These are phyloP conservation scores for Herpomyces periplanetae DNA, from an alignment of 2,329 filamentous ascomycete genomes.

Conservation along the genomic window DNA sequence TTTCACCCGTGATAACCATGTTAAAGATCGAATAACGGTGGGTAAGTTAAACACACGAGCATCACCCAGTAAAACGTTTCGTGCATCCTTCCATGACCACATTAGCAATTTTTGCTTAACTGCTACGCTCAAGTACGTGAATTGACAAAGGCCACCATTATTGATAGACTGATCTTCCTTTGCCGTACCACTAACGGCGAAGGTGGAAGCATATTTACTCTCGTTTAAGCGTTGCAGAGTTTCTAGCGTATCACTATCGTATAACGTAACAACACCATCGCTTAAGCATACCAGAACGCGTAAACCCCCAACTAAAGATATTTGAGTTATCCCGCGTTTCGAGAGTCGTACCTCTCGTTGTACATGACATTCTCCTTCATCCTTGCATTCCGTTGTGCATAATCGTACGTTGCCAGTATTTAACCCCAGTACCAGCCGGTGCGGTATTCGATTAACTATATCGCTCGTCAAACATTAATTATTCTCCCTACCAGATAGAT, in stretches of 20 bases:
- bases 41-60: slow-evolving; percentile 35
- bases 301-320: slow-evolving; percentile 79
- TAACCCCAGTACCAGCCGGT: too few relatives aligned
- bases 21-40: slow-evolving; percentile 51
- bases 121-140: slow-evolving; percentile 57
- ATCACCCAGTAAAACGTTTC: slow-evolving; percentile 31
- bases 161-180: slow-evolving; percentile 84
- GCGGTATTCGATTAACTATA: too few relatives aligned
- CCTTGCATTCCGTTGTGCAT: too few relatives aligned
- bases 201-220: slow-evolving; percentile 56
- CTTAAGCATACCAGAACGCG: slow-evolving; percentile 65
- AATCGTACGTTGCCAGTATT: too few relatives aligned
- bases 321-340: slow-evolving; percentile 50
- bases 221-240: slow-evolving; percentile 37
- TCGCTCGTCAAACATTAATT: too few relatives aligned
- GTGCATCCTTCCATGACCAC: slow-evolving; percentile 90
- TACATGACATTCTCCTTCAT: too few relatives aligned
- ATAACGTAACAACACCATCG: slow-evolving; percentile 51
- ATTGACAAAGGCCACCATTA: too few relatives aligned
- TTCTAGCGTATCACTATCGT: slow-evolving; percentile 54
- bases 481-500: too few relatives aligned
- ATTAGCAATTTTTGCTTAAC: slow-evolving; percentile 60
- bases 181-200: slow-evolving; percentile 81
- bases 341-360: too few relatives aligned
- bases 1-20: slow-evolving; percentile 57